These are phyloP conservation scores for Suhomyces bokatorum DNA, from an alignment of 1,139 yeast species.

Conservation along the genomic window DNA sequence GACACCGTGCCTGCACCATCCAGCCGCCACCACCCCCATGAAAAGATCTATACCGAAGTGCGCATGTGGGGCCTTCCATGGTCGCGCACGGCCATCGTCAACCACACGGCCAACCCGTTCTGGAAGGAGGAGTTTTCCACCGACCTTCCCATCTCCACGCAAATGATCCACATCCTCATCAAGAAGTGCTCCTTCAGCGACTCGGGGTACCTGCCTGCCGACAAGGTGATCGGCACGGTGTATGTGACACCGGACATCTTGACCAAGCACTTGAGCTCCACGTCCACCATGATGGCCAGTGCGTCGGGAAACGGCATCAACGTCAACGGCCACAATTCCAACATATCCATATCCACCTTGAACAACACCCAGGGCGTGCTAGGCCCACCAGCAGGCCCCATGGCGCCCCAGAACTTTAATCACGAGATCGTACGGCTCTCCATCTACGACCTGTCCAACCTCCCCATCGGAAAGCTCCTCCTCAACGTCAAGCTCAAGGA, in stretches of 20 bases:
- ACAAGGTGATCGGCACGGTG: constrained; percentile 54
- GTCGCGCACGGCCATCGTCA: constrained; percentile 67
- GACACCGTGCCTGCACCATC: constrained; percentile 21
- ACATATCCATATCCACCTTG: constrained; percentile 13
- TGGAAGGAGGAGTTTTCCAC: constrained; percentile 71
- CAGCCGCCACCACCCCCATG: constrained; percentile 13
- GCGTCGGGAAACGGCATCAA: constrained; percentile 31
- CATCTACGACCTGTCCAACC: constrained; percentile 42
- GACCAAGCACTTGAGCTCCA: constrained; percentile 33
- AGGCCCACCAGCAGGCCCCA: constrained; percentile 2
- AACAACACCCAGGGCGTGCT: constrained; percentile 3
- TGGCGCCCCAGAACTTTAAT: constrained; percentile 9
- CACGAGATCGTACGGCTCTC: constrained; percentile 45
- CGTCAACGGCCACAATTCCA: constrained; percentile 21
- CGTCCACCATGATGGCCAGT: constrained; percentile 39
- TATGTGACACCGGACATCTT: constrained; percentile 57
- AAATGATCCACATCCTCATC: constrained; percentile 52
- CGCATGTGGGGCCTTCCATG: constrained; percentile 67
- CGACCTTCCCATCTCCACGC: constrained; percentile 57
- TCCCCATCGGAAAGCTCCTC: constrained; percentile 60
- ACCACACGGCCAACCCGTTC: constrained; percentile 53
- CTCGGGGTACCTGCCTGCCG: constrained; percentile 27
- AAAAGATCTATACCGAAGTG: constrained; percentile 60
- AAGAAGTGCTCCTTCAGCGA: constrained; percentile 36
- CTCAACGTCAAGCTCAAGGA: constrained; percentile 56